Percentiles rank a stretch among this genome's conserved stretches.
phyloP scores from a whole-genome alignment of 2,329 filamentous ascomycete genomes.

The Nectriaceae sp. region DNA sequence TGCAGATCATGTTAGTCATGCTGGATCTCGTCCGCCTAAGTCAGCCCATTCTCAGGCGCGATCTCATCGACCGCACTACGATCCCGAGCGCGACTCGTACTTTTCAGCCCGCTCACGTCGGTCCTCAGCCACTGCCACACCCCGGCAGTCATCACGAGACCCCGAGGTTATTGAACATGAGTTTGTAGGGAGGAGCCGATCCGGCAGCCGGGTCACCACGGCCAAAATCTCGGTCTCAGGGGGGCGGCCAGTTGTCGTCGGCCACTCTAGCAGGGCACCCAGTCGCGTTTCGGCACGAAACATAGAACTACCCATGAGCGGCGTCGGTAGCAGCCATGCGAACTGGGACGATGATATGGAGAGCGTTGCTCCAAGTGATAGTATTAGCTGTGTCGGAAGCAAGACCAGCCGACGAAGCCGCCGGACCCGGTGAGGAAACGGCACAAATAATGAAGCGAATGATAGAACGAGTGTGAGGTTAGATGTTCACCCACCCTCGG shows the following conservation, averaged over 20 bases:
- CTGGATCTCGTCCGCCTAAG: constrained; percentile 37
- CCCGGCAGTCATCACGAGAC: constrained; percentile 18
- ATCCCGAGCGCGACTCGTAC: constrained; percentile 45
- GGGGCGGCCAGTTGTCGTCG: constrained; percentile 15
- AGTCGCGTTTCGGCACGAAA: constrained; percentile 35
- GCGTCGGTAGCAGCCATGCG: constrained; percentile 42
- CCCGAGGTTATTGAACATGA: constrained; percentile 21
- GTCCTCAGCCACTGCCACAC: constrained; percentile 24
- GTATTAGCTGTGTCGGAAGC: constrained; percentile 61
- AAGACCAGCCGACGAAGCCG: constrained; percentile 29
- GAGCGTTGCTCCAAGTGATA: constrained; percentile 61
- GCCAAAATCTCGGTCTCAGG: constrained; percentile 20
- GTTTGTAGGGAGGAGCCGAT: constrained; percentile 32
- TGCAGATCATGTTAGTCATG: constrained; percentile 43
- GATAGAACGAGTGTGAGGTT: constrained; percentile 4
- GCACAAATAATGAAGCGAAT: constrained; percentile 2
- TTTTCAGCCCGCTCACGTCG: constrained; percentile 42
- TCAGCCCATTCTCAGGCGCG: constrained; percentile 25
- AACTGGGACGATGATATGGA: constrained; percentile 50
- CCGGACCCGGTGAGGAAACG: constrained; percentile 20
- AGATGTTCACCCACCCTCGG: background rate
- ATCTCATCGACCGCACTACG: constrained; percentile 24
- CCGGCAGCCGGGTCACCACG: constrained; percentile 28
- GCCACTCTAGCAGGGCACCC: constrained; percentile 23
- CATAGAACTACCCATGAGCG: constrained; percentile 44